Evolutionary conservation across 495 filamentous ascomycete genomes (phyloP), one percentile per base, ranked within the genome.

Genomic region (Daldinia loculata): DNA sequence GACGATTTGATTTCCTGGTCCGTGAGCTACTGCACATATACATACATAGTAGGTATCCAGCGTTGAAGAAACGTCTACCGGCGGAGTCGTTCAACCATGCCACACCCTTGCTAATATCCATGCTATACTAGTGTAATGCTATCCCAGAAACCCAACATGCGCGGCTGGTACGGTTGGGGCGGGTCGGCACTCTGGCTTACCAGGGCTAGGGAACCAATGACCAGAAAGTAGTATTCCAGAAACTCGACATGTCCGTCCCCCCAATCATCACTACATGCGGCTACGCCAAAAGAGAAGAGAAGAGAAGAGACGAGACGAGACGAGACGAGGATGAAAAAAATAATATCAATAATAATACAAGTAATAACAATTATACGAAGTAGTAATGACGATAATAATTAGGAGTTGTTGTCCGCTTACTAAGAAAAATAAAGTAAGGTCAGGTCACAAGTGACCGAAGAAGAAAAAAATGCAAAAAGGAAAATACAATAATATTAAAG

Each of bases 361-460:
- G 34, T 52, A 29, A 36, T 24, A 19, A 56, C 6, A 12, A 17
- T 3, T 22, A 56, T 17, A 26, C 1, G n/a, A n/a, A n/a, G n/a
- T n/a, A n/a, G n/a, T n/a, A n/a, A n/a, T 8, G n/a, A 30, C n/a
- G 53, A 17, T 36, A 32, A 19, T 32, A 14, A 36, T 29, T 3
- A 36, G 30, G 27, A 60, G 14, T 41, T 15, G 4, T 12, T 6
- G 0, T 26, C 24, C 11, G 38, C 61, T 60, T 63, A 52, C 38
- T 43, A 38, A 55, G 55, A 57, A 24, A 48, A 30, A 11, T 1
- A 36, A 14, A 14, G 26, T 24, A 34, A 45, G 26, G 58, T 66
- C 62, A 63, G 41, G 58, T 66, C 62, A 63, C 59, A 56, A 70
- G 56, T 9, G 7, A 12, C 15, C 15, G 32, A 43, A 61, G 68